phyloP scores from a whole-genome alignment of 441 rosid genomes.

The Gossypium davidsonii region DNA sequence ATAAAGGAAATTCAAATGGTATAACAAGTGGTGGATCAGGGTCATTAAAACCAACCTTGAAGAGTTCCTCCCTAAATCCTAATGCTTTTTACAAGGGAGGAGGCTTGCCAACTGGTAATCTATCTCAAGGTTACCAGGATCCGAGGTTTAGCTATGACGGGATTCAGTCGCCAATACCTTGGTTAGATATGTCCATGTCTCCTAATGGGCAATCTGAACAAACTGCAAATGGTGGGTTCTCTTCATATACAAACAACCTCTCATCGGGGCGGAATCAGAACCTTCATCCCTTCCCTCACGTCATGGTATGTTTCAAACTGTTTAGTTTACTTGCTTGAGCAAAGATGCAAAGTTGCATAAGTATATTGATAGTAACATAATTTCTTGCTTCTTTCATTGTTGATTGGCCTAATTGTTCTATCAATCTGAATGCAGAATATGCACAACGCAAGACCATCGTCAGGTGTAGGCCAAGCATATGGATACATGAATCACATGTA shows the following conservation, averaged over 20 bases:
- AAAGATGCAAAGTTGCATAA: not conserved
- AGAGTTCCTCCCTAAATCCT: conserved; percentile 32
- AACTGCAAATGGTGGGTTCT: conserved; percentile 23
- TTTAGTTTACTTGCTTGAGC: not conserved
- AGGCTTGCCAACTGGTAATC: conserved; percentile 29
- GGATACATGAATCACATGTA: conserved; percentile 48
- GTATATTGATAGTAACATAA: not conserved
- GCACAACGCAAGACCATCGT: conserved; percentile 34
- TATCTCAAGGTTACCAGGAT: conserved; percentile 37
- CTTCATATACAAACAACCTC: conserved; percentile 28
- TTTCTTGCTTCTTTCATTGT: not conserved
- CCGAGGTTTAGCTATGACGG: conserved; percentile 42
- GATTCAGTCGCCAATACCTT: conserved; percentile 38
- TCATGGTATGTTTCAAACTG: conserved; percentile 33
- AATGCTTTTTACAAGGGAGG: conserved; percentile 41
- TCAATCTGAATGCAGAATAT: conserved; percentile 30
- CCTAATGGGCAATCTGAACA: conserved; percentile 32
- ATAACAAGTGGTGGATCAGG: conserved; percentile 29
- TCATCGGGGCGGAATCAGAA: conserved; percentile 43
- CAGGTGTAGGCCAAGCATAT: conserved; percentile 32
- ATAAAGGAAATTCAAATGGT: conserved; percentile 28
- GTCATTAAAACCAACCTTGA: conserved; percentile 31
- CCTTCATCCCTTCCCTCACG: conserved; percentile 29
- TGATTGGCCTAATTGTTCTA: not conserved
- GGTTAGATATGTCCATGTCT: conserved; percentile 37